Conservation (phyloP, 2,329 filamentous ascomycete genomes). For the Thermothelomyces thermophilus region DNA sequence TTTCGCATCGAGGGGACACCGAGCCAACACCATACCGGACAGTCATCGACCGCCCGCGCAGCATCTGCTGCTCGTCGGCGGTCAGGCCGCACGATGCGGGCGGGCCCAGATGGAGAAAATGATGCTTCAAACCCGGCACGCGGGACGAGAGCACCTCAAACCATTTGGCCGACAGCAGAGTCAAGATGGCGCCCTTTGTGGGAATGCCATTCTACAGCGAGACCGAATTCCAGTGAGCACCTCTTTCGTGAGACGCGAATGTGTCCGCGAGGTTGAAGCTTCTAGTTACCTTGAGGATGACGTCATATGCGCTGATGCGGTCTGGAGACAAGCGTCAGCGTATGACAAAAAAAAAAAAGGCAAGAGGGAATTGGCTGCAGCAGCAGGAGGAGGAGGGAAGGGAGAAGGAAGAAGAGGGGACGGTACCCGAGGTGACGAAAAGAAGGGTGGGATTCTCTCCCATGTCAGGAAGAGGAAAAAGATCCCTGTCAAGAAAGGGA, state of each 20-base stretch:
- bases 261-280: background rate
- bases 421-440: slow-evolving; percentile 15
- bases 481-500: slow-evolving; percentile 4
- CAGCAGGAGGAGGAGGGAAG: background rate
- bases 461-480: slow-evolving; percentile 12
- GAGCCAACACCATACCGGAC: slow-evolving; percentile 10
- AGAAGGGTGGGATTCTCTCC: slow-evolving; percentile 9
- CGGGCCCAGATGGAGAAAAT: slow-evolving; percentile 43
- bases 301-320: slow-evolving; percentile 93
- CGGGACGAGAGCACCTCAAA: slow-evolving; percentile 42
- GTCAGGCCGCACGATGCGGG: slow-evolving; percentile 30
- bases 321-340: slow-evolving; percentile 3
- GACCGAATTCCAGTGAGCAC: background rate
- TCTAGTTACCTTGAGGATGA: slow-evolving; percentile 45
- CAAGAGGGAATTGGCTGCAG: no score
- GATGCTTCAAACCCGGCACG: slow-evolving; percentile 44
- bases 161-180: slow-evolving; percentile 45
- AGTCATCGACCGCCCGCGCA: slow-evolving; percentile 65
- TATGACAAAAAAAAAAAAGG: no score
- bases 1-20: background rate
- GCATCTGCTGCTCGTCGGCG: slow-evolving; percentile 41
- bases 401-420: no score
- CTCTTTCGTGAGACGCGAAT: background rate
- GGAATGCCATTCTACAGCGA: slow-evolving; percentile 47
- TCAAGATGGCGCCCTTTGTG: slow-evolving; percentile 48